Percentiles rank a stretch among this genome's conserved stretches.
Evolutionary conservation across 768 basidiomycete genomes (phyloP).

Genomic region (Tricholoma hemisulphureum): DNA sequence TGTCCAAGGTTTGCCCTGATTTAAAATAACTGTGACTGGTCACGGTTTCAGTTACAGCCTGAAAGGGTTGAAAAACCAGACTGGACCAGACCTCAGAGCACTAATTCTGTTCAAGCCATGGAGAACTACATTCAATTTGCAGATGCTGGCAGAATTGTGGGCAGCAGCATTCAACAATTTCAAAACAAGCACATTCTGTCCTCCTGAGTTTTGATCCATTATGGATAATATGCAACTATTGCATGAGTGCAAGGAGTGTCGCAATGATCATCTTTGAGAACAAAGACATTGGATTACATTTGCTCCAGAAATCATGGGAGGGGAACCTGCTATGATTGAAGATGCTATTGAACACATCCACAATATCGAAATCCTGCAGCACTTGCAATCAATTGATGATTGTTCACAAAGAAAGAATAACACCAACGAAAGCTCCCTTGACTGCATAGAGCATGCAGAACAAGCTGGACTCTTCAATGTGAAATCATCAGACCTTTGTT

Average conservation of each 20-base stretch:
- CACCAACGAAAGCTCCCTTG: neutral
- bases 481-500: neutral
- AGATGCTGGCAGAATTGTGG: neutral
- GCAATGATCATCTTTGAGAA: neutral
- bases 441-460: neutral
- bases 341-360: neutral
- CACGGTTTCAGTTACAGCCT: too few relatives aligned
- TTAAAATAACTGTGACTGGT: too few relatives aligned
- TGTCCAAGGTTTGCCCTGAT: too few relatives aligned
- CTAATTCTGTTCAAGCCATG: too few relatives aligned
- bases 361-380: neutral
- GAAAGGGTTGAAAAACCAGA: too few relatives aligned
- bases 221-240: constrained; percentile 42
- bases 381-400: neutral
- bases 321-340: neutral
- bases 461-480: neutral
- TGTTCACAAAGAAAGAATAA: neutral
- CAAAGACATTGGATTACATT: constrained; percentile 29
- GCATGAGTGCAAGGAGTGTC: neutral
- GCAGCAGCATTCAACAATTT: neutral
- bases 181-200: neutral
- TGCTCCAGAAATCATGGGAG: constrained; percentile 7
- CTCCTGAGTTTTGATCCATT: neutral
- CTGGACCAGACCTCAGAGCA: too few relatives aligned
- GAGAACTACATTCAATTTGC: neutral